These are phyloP conservation scores for Suillus decipiens DNA, from an alignment of 768 basidiomycete genomes.

Conservation along the genomic window DNA sequence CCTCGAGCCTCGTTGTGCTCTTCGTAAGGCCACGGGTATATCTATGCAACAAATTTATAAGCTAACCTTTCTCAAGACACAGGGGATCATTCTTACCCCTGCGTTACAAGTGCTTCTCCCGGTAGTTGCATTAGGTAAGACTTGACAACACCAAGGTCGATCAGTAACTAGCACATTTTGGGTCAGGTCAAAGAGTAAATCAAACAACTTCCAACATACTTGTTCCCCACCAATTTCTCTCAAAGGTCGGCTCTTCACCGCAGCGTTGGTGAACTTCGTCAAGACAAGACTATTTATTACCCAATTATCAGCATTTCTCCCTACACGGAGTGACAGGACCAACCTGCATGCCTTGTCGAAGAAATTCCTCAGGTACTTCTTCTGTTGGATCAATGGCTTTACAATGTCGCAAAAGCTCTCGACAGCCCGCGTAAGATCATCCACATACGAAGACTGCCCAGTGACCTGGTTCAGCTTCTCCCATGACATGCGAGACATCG, in stretches of 20 bases:
- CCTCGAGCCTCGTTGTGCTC: constrained; percentile 80
- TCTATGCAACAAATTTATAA: constrained; percentile 40
- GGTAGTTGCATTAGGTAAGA: constrained; percentile 82
- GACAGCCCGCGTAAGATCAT: constrained; percentile 71
- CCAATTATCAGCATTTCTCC: constrained; percentile 4
- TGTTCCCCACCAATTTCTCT: constrained; percentile 96
- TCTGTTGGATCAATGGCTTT: constrained; percentile 85
- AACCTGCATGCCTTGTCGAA: constrained; percentile 93
- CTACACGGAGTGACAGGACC: constrained; percentile 17
- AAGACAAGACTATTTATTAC: constrained; percentile 68
- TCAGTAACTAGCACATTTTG: constrained; percentile 59
- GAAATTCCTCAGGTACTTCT: constrained; percentile 92
- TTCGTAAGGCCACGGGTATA: constrained; percentile 84
- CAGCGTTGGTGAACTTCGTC: constrained; percentile 83
- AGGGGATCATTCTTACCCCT: constrained; percentile 45
- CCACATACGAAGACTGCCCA: constrained; percentile 80
- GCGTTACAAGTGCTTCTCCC: constrained; percentile 59
- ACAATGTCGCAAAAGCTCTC: constrained; percentile 78
- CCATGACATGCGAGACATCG: constrained; percentile 83
- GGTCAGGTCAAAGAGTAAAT: constrained; percentile 2
- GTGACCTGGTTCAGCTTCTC: constrained; percentile 77
- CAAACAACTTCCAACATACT: constrained; percentile 39
- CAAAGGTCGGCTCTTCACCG: constrained; percentile 89
- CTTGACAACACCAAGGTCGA: constrained; percentile 89
- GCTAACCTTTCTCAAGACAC: constrained; percentile 9